Conservation (phyloP, 352 stramenopile genomes). For the Phytophthora ramorum region DNA sequence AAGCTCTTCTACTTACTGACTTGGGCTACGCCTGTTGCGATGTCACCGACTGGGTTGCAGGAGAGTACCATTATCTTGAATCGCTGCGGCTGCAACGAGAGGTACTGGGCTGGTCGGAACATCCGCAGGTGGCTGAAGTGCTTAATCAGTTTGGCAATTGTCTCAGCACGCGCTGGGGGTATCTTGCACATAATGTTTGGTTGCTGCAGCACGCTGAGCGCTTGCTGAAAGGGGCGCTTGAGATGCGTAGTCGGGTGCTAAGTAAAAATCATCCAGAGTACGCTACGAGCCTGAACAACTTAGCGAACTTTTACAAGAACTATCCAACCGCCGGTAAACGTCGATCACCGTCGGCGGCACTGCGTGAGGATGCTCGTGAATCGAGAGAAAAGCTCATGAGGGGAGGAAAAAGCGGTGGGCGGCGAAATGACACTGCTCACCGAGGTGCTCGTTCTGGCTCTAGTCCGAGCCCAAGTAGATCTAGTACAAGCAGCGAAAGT, state of each 20-base stretch:
- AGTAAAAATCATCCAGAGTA: constrained; percentile 82
- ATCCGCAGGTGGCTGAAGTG: constrained; percentile 82
- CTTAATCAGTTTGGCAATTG: constrained; percentile 85
- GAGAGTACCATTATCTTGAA: constrained; percentile 82
- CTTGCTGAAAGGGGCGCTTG: constrained; percentile 70
- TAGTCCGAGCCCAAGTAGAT: constrained; percentile 39
- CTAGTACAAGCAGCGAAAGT: constrained; percentile 45
- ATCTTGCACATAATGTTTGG: constrained; percentile 78
- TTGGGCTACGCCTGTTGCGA: constrained; percentile 82
- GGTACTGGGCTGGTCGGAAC: constrained; percentile 75
- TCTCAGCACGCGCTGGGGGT: constrained; percentile 75
- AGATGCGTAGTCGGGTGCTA: constrained; percentile 77
- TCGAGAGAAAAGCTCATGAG: constrained; percentile 17
- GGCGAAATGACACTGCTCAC: constrained; percentile 10
- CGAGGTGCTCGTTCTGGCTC: constrained; percentile 20
- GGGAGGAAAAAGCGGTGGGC: constrained; percentile 24
- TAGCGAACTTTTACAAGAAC: constrained; percentile 89
- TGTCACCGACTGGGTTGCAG: constrained; percentile 78
- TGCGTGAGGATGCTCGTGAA: constrained; percentile 31
- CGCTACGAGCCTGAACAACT: constrained; percentile 83
- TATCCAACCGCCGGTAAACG: constrained; percentile 47
- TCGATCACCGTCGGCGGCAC: constrained; percentile 32
- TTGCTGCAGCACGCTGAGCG: constrained; percentile 76
- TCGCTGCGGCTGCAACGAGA: constrained; percentile 80
- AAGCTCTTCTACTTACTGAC: constrained; percentile 78